Conservation (phyloP, 2,329 filamentous ascomycete species). For the Xylariaceae sp. region DNA sequence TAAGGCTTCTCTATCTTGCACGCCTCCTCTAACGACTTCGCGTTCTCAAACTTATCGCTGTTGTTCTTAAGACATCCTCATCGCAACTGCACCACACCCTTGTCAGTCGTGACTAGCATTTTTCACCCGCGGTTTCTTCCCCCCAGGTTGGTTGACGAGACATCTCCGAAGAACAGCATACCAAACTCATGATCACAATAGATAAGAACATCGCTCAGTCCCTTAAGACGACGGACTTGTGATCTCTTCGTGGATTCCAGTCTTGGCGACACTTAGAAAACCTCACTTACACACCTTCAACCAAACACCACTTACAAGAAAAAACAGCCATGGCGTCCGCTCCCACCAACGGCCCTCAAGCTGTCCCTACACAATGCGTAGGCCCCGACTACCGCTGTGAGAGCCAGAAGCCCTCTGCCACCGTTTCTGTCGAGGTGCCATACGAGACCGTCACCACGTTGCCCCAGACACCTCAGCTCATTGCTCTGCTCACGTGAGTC, state of each 20-base stretch:
- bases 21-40: not conserved
- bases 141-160: slow-evolving; percentile 7
- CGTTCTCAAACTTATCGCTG: not conserved
- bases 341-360: slow-evolving; percentile 29
- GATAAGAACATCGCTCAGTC: slow-evolving; percentile 5
- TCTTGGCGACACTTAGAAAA: slow-evolving; percentile 1
- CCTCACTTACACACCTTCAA: not conserved
- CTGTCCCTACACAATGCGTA: slow-evolving; percentile 56
- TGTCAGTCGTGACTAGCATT: not conserved
- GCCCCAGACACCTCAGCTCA: slow-evolving; percentile 90
- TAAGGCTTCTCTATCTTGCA: not conserved
- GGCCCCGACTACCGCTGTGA: slow-evolving; percentile 74
- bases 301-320: slow-evolving; percentile 28
- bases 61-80: not conserved
- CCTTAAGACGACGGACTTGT: not conserved
- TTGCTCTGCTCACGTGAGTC: slow-evolving; percentile 92
- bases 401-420: slow-evolving; percentile 77
- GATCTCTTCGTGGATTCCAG: not conserved
- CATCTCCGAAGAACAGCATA: not conserved
- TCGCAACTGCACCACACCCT: not conserved
- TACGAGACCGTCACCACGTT: slow-evolving; percentile 87
- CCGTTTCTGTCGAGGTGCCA: slow-evolving; percentile 75
- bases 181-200: slow-evolving; percentile 2
- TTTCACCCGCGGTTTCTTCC: not conserved
- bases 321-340: slow-evolving; percentile 34